Base-by-base conservation (phyloP, 805 yeast species). In the Cyberlindnera xylosilytica region DNA sequence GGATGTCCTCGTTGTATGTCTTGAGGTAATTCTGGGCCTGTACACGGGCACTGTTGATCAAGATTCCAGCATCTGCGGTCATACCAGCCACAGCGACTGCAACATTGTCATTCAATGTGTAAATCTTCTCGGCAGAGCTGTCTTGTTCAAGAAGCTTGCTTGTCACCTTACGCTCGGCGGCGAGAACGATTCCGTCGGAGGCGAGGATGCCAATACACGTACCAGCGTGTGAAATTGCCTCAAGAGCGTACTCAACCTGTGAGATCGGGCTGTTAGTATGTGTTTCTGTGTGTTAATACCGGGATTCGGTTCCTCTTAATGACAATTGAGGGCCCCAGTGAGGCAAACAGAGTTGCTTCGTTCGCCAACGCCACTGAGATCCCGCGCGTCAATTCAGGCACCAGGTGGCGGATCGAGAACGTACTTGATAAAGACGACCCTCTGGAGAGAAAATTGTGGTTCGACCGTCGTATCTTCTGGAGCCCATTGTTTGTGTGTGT, bases 371-470 rank as follows among this genome's bases (percentile, higher is more conserved):
- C 33, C 38, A 34, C 39, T 24, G 29, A 40, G 20, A 18, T 17
- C 32, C 9, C 24, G 3, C 17, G 23, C 22, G 32, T 7, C 35
- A 24, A 30, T 23, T 22, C 31, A n/a, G 18, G 20, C 36, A n/a
- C 17, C 36, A 36, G 20, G 4, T n/a, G 29, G n/a, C 7, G 18
- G 15, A n/a, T 4, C 7, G 30, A 7, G 15, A 16, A 65, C 76
- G 13, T 56, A 79, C 89, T 69, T 93, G 99, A 68, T 93, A 93
- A 44, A 93, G 75, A 67, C 99, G 80, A 30, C 99, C 99, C 64
- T 93, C 99, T 9, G 99, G 99, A 30, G 98, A 91, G 70, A 93
- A 93, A 60, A 93, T 95, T 4, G 99, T 93, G 39, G 99, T 93
- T 76, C 99, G 81, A 49, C 96, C 85, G 69, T 93, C 99, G 88